A percentile compares a stretch with the other conserved stretches of the same genome.
Evolutionary conservation across 352 stramenopile species (phyloP).

Genomic region (Phytopythium oedochilum): DNA sequence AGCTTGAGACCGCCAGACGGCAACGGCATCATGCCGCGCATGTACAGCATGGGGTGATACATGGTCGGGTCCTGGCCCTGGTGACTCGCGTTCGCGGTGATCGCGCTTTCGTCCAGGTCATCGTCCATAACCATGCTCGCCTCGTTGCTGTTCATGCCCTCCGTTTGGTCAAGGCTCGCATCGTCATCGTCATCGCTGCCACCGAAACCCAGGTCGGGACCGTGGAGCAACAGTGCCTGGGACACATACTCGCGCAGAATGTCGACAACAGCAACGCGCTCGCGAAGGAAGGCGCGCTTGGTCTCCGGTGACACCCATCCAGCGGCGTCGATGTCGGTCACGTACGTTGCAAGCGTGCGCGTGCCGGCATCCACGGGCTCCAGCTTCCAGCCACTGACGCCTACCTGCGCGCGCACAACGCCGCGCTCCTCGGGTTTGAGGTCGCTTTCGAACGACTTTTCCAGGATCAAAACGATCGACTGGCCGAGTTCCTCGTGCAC

Average conservation of each 20-base stretch:
- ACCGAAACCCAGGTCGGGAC: conserved; percentile 40
- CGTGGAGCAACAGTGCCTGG: conserved; percentile 46
- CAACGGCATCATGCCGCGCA: conserved; percentile 74
- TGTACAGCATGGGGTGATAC: conserved; percentile 79
- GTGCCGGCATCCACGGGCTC: conserved; percentile 56
- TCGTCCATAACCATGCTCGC: conserved; percentile 6
- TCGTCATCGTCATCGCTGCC: conserved; percentile 28
- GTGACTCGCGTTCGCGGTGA: conserved; percentile 1
- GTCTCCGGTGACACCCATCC: conserved; percentile 46
- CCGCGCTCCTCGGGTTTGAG: conserved; percentile 39
- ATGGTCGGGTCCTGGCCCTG: conserved; percentile 17
- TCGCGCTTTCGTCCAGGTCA: conserved; percentile 1
- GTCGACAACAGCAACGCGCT: conserved; percentile 55
- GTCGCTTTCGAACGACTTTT: conserved; percentile 78
- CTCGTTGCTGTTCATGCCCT: conserved; percentile 27
- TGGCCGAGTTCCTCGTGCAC: conserved; percentile 37
- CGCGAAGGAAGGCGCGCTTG: conserved; percentile 42
- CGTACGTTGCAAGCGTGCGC: conserved; percentile 63
- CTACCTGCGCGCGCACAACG: conserved; percentile 54
- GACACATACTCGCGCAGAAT: conserved; percentile 62
- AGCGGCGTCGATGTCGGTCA: conserved; percentile 62
- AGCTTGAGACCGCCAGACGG: conserved; percentile 73
- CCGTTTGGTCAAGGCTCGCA: conserved; percentile 29
- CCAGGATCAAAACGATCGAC: conserved; percentile 65
- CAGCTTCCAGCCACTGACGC: conserved; percentile 68